Conservation (phyloP, 2,329 filamentous ascomycete genomes). For the Calonectria fujianensis region DNA sequence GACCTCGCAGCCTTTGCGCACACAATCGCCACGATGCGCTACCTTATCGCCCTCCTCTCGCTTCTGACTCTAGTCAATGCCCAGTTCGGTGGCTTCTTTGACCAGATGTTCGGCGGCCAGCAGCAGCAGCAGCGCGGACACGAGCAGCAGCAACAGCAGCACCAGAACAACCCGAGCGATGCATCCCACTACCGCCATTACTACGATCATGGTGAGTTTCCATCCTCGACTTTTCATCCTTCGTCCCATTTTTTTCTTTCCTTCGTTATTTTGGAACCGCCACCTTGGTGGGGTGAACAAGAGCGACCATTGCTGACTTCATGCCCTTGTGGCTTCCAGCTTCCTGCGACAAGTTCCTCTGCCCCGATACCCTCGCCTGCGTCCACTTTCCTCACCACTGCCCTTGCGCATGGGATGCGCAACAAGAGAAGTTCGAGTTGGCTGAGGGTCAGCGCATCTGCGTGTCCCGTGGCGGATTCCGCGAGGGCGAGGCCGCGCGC, state of each 20-base stretch:
- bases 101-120: constrained; percentile 88
- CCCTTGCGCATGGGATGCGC: constrained; percentile 86
- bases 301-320: neutral
- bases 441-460: constrained; percentile 84
- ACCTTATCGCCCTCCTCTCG: constrained; percentile 70
- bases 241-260: neutral
- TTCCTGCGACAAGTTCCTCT: constrained; percentile 95
- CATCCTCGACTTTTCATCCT: neutral
- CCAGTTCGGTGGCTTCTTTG: constrained; percentile 95
- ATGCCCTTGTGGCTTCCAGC: constrained; percentile 67
- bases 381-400: constrained; percentile 98
- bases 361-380: constrained; percentile 94
- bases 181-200: constrained; percentile 84
- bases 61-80: constrained; percentile 78
- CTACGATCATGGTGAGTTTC: constrained; percentile 77
- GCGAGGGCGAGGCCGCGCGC: constrained; percentile 80
- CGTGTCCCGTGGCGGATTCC: constrained; percentile 84
- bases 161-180: constrained; percentile 90
- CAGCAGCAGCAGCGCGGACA: constrained; percentile 61
- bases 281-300: neutral
- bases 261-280: too few species aligned
- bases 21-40: constrained; percentile 55
- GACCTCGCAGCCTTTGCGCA: constrained; percentile 29
- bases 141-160: constrained; percentile 69
- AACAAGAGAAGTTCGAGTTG: constrained; percentile 86